Evolutionary conservation across 139 green algal species (phyloP), one percentile per base, ranked within the genome.

Genomic region (Micractinium sp.): DNA sequence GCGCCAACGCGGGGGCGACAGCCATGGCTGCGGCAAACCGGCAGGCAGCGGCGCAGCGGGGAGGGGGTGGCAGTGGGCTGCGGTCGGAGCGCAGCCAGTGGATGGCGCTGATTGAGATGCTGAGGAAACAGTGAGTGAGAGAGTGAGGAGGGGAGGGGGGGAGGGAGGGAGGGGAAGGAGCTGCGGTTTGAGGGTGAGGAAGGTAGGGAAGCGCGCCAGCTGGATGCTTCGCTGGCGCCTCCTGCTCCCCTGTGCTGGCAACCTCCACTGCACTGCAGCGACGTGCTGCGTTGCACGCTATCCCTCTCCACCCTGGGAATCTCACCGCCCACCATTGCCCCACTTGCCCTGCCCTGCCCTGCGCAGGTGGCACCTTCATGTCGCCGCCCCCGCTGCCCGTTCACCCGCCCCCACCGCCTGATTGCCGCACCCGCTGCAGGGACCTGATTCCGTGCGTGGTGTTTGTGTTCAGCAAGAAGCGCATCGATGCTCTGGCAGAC

Each of bases 401-500:
- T 36, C 22, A 76, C 25, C 29, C 69, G 12, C 20, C 3, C 25
- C 69, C 29, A 15, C 5, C 9, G 47, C 69, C 69, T 76, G 69
- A 15, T 76, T 5, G 23, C 35, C 35, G 18, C 16, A 22, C 60
- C 9, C 25, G 31, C 13, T 12, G 39, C 89, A 93, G 90, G 90
- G 88, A 92, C 38, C 92, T 98, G 87, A 92, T 98, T 80, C 97
- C 97, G 1, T 92, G 94, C 81, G 95, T 98, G 39, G 91, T 97
- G 39, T 99, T 99, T 92, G 95, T 92, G 74, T 99, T 99, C 92
- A 96, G 90, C 88, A 98, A 98, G 90, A 97, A 97, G 93, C 87
- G 94, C 61, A 96, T 95, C 71, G 94, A 96, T 60, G 67, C 85
- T 27, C 73, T 94, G 81, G 90, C 86, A 1, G 91, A 94, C 90